Percentiles rank a stretch among this genome's conserved stretches.
phyloP scores from a whole-genome alignment of 345 rosid species.

The Populus pruinosa region DNA sequence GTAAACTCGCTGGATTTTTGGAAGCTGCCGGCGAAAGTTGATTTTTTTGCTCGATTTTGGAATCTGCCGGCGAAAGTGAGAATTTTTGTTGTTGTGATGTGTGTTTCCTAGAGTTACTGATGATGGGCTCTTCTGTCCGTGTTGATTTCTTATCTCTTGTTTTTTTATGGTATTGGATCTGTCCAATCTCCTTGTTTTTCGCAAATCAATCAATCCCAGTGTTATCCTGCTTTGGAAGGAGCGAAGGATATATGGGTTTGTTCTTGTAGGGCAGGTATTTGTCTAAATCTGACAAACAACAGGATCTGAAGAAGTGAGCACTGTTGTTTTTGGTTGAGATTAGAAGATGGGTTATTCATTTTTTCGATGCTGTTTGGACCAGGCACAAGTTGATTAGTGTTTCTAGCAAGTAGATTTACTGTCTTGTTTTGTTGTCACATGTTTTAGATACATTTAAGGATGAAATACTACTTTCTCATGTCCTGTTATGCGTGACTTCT shows the following conservation, averaged over 20 bases:
- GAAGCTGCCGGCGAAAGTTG: neutral
- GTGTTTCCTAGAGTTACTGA: too few species aligned
- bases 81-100: too few species aligned
- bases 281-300: too few species aligned
- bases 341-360: neutral
- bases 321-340: neutral
- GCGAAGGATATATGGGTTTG: neutral
- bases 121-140: neutral
- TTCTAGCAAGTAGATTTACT: neutral
- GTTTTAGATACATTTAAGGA: neutral
- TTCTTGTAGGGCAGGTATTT: too few species aligned
- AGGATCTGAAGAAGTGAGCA: neutral
- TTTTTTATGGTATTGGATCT: neutral
- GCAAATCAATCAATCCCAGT: neutral
- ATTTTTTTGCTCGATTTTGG: too few species aligned
- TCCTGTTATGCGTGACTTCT: neutral
- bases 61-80: too few species aligned
- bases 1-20: neutral
- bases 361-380: neutral
- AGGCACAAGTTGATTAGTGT: neutral
- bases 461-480: neutral
- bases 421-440: neutral
- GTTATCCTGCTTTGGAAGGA: too few species aligned
- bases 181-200: neutral
- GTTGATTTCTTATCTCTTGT: neutral